These are phyloP conservation scores for Lipomyces lipofer DNA, from an alignment of 805 yeast genomes.

Conservation along the genomic window DNA sequence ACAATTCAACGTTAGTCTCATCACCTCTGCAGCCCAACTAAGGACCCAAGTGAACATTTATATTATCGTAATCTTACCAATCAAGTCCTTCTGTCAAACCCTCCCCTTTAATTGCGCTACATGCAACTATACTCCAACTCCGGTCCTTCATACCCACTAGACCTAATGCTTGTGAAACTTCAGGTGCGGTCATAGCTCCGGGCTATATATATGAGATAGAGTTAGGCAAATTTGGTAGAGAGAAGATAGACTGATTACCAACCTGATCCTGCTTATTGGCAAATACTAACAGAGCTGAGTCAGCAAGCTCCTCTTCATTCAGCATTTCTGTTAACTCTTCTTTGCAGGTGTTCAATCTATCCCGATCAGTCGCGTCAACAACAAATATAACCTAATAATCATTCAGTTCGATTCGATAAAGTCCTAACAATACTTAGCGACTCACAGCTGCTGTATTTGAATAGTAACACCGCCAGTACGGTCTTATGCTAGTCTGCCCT, in stretches of 20 bases:
- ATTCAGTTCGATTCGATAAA: neutral
- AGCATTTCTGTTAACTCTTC: conserved; percentile 74
- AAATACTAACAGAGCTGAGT: conserved; percentile 75
- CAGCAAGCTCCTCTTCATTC: conserved; percentile 77
- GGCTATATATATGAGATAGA: conserved; percentile 19
- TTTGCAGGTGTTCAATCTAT: conserved; percentile 72
- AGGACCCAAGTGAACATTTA: neutral
- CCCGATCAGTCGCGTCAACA: conserved; percentile 75
- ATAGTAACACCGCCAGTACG: conserved; percentile 92
- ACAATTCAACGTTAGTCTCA: too few species aligned
- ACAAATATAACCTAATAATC: conserved; percentile 60
- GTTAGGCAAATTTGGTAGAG: too few species aligned
- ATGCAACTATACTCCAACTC: conserved; percentile 88
- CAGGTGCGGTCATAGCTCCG: conserved; percentile 66
- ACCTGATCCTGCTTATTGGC: conserved; percentile 86
- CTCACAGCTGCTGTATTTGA: conserved; percentile 84
- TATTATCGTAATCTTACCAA: conserved; percentile 40
- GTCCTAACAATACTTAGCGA: neutral
- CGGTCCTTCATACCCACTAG: conserved; percentile 65
- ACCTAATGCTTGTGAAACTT: conserved; percentile 69
- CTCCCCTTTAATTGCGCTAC: conserved; percentile 85
- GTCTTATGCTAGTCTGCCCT: conserved; percentile 89
- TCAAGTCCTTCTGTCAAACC: conserved; percentile 90
- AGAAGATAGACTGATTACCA: conserved; percentile 41
- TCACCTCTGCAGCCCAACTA: neutral